These are phyloP conservation scores for Fusarium protoensiforme DNA, from an alignment of 2,329 filamentous ascomycete genomes.

Conservation along the genomic window DNA sequence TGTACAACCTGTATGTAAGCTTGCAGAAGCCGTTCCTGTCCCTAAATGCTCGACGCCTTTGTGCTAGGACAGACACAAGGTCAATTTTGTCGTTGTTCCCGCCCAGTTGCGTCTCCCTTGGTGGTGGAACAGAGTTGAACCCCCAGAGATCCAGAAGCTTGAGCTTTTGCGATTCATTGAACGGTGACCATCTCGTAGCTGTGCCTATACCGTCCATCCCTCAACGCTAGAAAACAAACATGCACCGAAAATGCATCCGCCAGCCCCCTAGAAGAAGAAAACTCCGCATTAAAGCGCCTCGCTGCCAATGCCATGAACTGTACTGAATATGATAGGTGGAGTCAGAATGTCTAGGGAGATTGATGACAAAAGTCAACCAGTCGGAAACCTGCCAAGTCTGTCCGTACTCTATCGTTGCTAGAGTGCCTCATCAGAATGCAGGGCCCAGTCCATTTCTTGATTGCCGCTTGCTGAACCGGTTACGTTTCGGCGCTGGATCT, in stretches of 20 bases:
- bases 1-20: not conserved
- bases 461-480: slow-evolving; percentile 89
- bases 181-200: not conserved
- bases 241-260: slow-evolving; percentile 41
- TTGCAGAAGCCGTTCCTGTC: not conserved
- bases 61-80: slow-evolving; percentile 2
- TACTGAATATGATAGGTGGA: slow-evolving; percentile 39
- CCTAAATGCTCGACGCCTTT: not conserved
- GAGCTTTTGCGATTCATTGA: slow-evolving; percentile 2
- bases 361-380: slow-evolving; percentile 16
- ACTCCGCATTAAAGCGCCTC: slow-evolving; percentile 47
- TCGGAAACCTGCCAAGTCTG: slow-evolving; percentile 18
- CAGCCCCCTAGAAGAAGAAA: slow-evolving; percentile 39
- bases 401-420: slow-evolving; percentile 10
- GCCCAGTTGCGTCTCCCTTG: not conserved
- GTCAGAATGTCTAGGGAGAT: slow-evolving; percentile 35
- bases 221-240: slow-evolving; percentile 36
- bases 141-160: slow-evolving; percentile 12
- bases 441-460: slow-evolving; percentile 94
- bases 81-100: not conserved
- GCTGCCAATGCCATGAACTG: slow-evolving; percentile 47
- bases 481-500: slow-evolving; percentile 64
- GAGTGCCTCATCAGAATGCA: slow-evolving; percentile 70
- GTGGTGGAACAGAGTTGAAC: not conserved
- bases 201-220: slow-evolving; percentile 6